Conservation (phyloP, 1,139 yeast species). For the Pichia terricola region DNA sequence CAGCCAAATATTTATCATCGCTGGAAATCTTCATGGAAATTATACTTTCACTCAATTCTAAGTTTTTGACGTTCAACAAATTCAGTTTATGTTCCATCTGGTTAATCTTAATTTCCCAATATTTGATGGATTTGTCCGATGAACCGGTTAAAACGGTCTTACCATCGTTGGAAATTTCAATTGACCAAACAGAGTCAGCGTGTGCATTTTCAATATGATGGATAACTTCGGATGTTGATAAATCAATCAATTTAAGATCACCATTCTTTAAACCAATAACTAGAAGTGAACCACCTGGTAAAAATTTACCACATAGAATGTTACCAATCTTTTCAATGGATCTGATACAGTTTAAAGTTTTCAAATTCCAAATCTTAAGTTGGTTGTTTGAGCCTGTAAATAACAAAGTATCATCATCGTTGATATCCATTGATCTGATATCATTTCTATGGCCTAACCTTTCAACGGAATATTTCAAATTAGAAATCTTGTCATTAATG, state of each 20-base stretch:
- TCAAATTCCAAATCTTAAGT: slow-evolving; percentile 80
- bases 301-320: slow-evolving; percentile 68
- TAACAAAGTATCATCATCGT: slow-evolving; percentile 68
- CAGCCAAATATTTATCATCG: slow-evolving; percentile 67
- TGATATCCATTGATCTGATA: slow-evolving; percentile 71
- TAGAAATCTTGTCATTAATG: slow-evolving; percentile 33
- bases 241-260: slow-evolving; percentile 72
- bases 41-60: slow-evolving; percentile 81
- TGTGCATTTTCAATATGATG: slow-evolving; percentile 73
- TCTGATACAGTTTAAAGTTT: slow-evolving; percentile 66
- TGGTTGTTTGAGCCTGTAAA: slow-evolving; percentile 90
- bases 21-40: slow-evolving; percentile 77
- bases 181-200: slow-evolving; percentile 82
- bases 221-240: slow-evolving; percentile 66
- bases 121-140: slow-evolving; percentile 80
- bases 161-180: slow-evolving; percentile 84
- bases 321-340: slow-evolving; percentile 79
- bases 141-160: slow-evolving; percentile 83
- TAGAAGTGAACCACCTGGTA: slow-evolving; percentile 86
- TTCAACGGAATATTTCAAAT: slow-evolving; percentile 53
- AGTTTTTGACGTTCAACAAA: slow-evolving; percentile 64
- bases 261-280: slow-evolving; percentile 92
- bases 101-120: slow-evolving; percentile 71
- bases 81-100: slow-evolving; percentile 45
- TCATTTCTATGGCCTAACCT: slow-evolving; percentile 84